Conservation (phyloP, 2,329 filamentous ascomycete genomes). For the Microsporum audouinii region DNA sequence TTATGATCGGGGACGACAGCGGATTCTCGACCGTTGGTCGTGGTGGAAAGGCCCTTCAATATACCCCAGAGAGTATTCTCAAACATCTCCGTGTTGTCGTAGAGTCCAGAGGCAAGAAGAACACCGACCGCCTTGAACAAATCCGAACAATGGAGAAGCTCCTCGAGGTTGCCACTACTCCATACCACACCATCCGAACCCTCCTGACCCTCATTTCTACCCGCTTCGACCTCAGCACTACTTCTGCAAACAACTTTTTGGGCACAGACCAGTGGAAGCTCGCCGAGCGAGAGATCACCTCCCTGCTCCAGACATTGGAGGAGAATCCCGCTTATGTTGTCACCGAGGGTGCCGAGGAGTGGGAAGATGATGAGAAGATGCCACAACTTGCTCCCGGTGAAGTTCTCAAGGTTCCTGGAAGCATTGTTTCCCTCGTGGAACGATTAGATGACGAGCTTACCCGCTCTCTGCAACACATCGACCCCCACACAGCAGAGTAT, state of each 20-base stretch:
- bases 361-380: conserved; percentile 96
- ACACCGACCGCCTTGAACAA: conserved; percentile 88
- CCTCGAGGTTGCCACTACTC: conserved; percentile 72
- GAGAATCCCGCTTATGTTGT: conserved; percentile 70
- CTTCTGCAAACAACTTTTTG: conserved; percentile 65
- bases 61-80: conserved; percentile 94
- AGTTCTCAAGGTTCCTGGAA: conserved; percentile 83
- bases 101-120: conserved; percentile 96
- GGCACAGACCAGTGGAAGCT: conserved; percentile 93
- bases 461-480: conserved; percentile 91
- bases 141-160: conserved; percentile 97
- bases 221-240: conserved; percentile 80
- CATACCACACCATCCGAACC: conserved; percentile 89
- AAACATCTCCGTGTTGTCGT: conserved; percentile 90
- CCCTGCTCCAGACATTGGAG: conserved; percentile 68
- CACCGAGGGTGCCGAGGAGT: conserved; percentile 86
- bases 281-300: conserved; percentile 73
- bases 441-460: conserved; percentile 94
- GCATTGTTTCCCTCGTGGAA: conserved; percentile 87
- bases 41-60: conserved; percentile 77
- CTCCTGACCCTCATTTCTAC: conserved; percentile 85
- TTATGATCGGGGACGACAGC: conserved; percentile 56
- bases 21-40: conserved; percentile 83
- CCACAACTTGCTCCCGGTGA: conserved; percentile 62
- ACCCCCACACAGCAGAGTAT: conserved; percentile 97